A percentile compares a stretch with the other conserved stretches of the same genome.
These are phyloP conservation scores for Termitomyces sp. DNA, from an alignment of 768 basidiomycete genomes.

Conservation along the genomic window DNA sequence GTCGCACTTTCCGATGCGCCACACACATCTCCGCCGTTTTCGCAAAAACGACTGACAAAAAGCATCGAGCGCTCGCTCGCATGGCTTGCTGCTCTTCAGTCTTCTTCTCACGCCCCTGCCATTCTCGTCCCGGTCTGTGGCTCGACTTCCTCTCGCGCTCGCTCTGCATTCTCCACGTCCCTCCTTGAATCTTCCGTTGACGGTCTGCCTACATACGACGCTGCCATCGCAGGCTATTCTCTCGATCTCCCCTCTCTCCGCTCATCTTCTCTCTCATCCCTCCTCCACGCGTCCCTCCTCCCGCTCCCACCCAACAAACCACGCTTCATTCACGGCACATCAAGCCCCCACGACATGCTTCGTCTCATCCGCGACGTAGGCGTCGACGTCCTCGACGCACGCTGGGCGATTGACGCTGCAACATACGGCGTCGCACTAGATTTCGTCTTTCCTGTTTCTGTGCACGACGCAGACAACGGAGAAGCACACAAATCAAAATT, in stretches of 20 bases:
- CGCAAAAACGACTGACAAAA: constrained; percentile 75
- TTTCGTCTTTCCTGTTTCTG: constrained; percentile 58
- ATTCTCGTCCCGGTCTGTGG: constrained; percentile 73
- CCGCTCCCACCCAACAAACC: constrained; percentile 50
- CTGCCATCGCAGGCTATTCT: constrained; percentile 63
- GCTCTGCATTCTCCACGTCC: constrained; percentile 54
- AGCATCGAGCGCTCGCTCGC: constrained; percentile 61
- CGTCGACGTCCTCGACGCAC: constrained; percentile 69
- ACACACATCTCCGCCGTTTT: constrained; percentile 56
- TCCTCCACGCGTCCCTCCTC: constrained; percentile 57
- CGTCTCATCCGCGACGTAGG: constrained; percentile 58
- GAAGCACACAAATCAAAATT: not conserved
- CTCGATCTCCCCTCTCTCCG: constrained; percentile 58
- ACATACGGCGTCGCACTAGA: constrained; percentile 72
- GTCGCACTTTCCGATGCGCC: constrained; percentile 69
- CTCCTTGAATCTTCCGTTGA: constrained; percentile 47
- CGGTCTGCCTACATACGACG: constrained; percentile 54
- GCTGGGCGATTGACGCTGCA: constrained; percentile 67
- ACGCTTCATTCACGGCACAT: constrained; percentile 51
- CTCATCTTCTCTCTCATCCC: constrained; percentile 17
- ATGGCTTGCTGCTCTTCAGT: constrained; percentile 53
- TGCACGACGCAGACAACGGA: too few species aligned
- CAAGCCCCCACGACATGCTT: constrained; percentile 74
- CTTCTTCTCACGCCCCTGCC: constrained; percentile 22
- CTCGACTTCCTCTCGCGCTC: constrained; percentile 43